Evolutionary conservation across 106 monocot genomes (phyloP).

Genomic region (Acorus calamus): DNA sequence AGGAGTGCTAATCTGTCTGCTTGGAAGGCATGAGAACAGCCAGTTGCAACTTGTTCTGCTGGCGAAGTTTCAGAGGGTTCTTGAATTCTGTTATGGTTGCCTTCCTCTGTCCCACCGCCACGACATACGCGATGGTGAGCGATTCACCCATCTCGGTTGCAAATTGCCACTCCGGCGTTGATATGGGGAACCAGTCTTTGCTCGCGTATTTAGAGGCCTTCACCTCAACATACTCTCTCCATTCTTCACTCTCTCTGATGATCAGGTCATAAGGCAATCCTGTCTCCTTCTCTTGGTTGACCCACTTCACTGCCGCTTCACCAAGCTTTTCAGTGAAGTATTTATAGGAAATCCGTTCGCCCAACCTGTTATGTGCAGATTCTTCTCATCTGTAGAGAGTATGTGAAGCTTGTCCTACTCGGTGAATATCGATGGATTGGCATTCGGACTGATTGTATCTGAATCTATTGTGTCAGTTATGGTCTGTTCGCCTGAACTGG

Average conservation of each 20-base stretch:
- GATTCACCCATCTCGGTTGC: slow-evolving; percentile 61
- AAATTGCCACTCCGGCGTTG: slow-evolving; percentile 77
- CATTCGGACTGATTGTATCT: background rate
- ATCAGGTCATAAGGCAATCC: slow-evolving; percentile 86
- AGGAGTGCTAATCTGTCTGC: too few species aligned
- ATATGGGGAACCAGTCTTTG: slow-evolving; percentile 80
- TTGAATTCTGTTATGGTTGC: slow-evolving; percentile 52
- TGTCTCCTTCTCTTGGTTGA: slow-evolving; percentile 71
- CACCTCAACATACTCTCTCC: slow-evolving; percentile 72
- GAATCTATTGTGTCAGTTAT: background rate
- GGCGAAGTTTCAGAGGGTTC: slow-evolving; percentile 60
- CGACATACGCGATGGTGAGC: slow-evolving; percentile 67
- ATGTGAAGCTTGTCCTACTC: slow-evolving; percentile 14
- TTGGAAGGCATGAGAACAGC: slow-evolving; percentile 48
- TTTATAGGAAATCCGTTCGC: slow-evolving; percentile 58
- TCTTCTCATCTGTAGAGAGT: slow-evolving; percentile 15
- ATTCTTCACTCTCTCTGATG: slow-evolving; percentile 24
- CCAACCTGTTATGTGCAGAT: slow-evolving; percentile 33
- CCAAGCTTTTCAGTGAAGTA: slow-evolving; percentile 55
- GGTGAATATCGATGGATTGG: slow-evolving; percentile 1
- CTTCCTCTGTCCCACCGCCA: slow-evolving; percentile 26
- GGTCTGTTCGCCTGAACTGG: background rate
- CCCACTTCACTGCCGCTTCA: slow-evolving; percentile 55
- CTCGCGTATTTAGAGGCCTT: slow-evolving; percentile 61
- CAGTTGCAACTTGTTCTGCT: slow-evolving; percentile 43